Conservation (phyloP, 345 rosid genomes). For the Mangifera indica region DNA sequence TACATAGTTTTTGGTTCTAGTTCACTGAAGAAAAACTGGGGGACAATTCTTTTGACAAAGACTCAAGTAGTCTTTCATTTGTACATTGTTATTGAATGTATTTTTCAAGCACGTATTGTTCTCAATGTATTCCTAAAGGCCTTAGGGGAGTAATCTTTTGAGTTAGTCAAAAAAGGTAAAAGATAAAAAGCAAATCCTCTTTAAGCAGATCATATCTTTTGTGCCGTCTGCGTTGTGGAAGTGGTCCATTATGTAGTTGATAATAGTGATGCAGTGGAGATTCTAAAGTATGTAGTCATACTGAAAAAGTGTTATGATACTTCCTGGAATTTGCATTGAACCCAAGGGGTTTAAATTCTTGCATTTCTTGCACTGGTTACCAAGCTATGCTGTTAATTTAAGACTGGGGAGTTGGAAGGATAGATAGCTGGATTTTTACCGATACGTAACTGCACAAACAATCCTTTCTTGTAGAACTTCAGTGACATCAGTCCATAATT, state of each 20-base stretch:
- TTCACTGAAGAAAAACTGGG: not conserved
- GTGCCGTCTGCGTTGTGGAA: not conserved
- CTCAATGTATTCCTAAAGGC: not conserved
- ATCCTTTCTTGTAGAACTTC: not conserved
- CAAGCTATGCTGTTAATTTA: not conserved
- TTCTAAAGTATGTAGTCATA: not conserved
- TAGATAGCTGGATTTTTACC: not conserved
- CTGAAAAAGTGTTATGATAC: not conserved
- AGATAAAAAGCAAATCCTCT: not conserved
- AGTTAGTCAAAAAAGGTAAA: not conserved
- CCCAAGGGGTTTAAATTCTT: not conserved
- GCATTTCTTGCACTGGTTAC: not conserved
- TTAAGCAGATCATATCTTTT: not conserved
- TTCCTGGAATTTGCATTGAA: not conserved
- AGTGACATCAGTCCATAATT: not conserved
- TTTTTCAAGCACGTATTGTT: not conserved
- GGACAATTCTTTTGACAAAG: not conserved
- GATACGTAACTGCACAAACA: not conserved
- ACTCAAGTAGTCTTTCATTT: not conserved
- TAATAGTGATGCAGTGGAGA: not conserved
- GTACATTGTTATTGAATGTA: not conserved
- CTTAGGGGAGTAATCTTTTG: not conserved
- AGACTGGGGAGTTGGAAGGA: conserved; percentile 1
- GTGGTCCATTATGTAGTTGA: not conserved
- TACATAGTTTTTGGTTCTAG: not conserved